These are phyloP conservation scores for Rhizophagus clarus DNA, from an alignment of 192 early-diverging fungal genomes.

Conservation along the genomic window DNA sequence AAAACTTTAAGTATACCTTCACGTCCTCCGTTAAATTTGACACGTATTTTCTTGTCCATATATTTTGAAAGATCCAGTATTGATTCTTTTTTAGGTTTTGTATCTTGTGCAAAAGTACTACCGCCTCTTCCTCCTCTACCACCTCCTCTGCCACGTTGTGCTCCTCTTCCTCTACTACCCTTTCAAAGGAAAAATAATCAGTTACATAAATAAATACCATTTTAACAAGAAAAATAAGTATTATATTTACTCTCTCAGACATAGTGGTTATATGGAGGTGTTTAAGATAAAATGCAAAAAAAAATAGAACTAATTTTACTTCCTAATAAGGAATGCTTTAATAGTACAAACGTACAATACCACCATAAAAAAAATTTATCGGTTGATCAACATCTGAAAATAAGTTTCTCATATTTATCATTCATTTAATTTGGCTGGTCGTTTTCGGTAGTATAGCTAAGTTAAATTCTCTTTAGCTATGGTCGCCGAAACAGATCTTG, in stretches of 20 bases:
- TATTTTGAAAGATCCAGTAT: conserved; percentile 95
- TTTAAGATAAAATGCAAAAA: not conserved
- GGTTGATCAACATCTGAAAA: too few species aligned
- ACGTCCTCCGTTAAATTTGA: conserved; percentile 91
- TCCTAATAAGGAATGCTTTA: not conserved
- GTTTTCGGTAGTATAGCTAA: not conserved
- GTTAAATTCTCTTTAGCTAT: not conserved
- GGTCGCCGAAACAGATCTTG: conserved; percentile 22
- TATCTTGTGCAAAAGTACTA: conserved; percentile 45
- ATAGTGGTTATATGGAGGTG: not conserved
- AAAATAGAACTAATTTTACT: not conserved
- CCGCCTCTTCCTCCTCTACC: conserved; percentile 50
- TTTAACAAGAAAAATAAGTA: not conserved
- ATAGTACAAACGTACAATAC: too few species aligned
- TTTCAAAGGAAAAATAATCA: not conserved
- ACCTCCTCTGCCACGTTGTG: conserved; percentile 50
- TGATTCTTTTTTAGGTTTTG: conserved; percentile 80
- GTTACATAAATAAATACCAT: not conserved
- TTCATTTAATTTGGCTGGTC: not conserved
- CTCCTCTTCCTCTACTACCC: conserved; percentile 38
- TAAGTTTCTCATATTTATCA: too few species aligned
- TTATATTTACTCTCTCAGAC: not conserved
- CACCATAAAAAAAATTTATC: too few species aligned
- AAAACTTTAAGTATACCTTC: conserved; percentile 67
- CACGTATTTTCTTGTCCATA: conserved; percentile 87